Evolutionary conservation across 805 yeast species (phyloP), one percentile per base, ranked within the genome.

Genomic region (Metschnikowia bowlesiae): DNA sequence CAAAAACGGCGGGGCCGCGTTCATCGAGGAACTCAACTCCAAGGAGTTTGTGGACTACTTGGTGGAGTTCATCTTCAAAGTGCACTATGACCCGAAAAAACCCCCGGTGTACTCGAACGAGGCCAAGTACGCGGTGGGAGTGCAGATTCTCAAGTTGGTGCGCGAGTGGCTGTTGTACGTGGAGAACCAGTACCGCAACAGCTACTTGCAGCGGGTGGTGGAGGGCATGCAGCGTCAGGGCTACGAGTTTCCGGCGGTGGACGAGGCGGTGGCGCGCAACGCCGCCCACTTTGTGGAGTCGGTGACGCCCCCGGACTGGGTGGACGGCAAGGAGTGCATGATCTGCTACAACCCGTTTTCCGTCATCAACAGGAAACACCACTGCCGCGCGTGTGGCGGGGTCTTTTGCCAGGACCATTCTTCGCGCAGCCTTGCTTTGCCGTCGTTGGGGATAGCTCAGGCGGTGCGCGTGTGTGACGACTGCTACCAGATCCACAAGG

Each of bases 361-460:
- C 1, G 78, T 92, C 63, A 71, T 91, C 53, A 90, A 88, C 65
- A 78, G 99, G 62, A 90, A 92, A 65, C 99, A 94, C 66, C 99
- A 94, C 68, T 94, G 99, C 67, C 79, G 99, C 47, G 86, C 96
- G 47, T 94, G 99, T 70, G 99, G 99, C 26, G 97, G 97, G 3
- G 96, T 89, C 0, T 92, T 79, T 63, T 84, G 96, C 66, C 91
- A 87, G 56, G 78, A 81, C 6, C 96, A 95, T 67, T 89, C 97
- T n/a, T 72, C 85, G 1, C 81, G 87, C 57, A 74, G 67, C 44
- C 73, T 83, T 33, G 84, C 91, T 8, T 71, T 94, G 49, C 92
- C 95, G 0, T 84, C 85, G 42, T 75, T 89, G 45, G 99, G 99
- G 0, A 89, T 94, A 38, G 80, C 81, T 55, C 89, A 86, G 48